Evolutionary conservation across 2,329 filamentous ascomycete genomes (phyloP), one percentile per base, ranked within the genome.

Genomic region (Ceratocystis alfenasii): DNA sequence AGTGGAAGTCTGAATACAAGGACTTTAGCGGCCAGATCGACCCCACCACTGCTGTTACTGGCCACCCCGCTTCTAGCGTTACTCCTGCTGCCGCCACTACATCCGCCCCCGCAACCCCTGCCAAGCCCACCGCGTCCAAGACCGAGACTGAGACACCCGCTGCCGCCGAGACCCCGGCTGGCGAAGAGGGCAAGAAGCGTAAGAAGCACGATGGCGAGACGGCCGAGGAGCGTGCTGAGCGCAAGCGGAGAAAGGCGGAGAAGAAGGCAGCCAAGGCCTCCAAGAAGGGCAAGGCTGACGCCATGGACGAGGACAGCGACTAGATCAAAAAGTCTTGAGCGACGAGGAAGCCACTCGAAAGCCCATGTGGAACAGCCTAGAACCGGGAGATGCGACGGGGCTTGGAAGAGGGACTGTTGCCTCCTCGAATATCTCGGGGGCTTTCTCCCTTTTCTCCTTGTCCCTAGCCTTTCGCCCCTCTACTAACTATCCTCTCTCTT

Each of bases 1-100:
- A 94, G 78, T 99, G 94, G 94, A 91, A 89, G 71, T 78, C 83
- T 46, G 88, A 89, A 70, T 99, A 99, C 83, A 93, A 91, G 78
- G 94, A 97, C 79, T 96, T 86, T 79, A 86, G 83, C 73, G 74
- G 78, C 28, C 73, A 77, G 67, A 76, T 81, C 66, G 50, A 65
- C 48, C 63, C 66, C 59, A 82, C 83, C 50, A 79, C 81, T 17
- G 75, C 78, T 64, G 77, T 76, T 61, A 76, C 75, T 59, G 74
- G 76, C 22, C 75, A 79, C 12, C 74, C 77, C 6, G 74, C 76
- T 5, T 76, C 79, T 0, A 77, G 79, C 45, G 75, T 80, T 45
- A 73, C 78, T 22, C 73, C 77, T 65, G 76, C 81, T 66, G 75
- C n/a, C 10, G 28, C 66, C 41, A 50, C 17, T 12, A 12, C 48